A percentile compares a stretch with the other conserved stretches of the same genome.
These are phyloP conservation scores for Epichloe uncinata DNA, from an alignment of 2,329 filamentous ascomycete species.

Conservation along the genomic window DNA sequence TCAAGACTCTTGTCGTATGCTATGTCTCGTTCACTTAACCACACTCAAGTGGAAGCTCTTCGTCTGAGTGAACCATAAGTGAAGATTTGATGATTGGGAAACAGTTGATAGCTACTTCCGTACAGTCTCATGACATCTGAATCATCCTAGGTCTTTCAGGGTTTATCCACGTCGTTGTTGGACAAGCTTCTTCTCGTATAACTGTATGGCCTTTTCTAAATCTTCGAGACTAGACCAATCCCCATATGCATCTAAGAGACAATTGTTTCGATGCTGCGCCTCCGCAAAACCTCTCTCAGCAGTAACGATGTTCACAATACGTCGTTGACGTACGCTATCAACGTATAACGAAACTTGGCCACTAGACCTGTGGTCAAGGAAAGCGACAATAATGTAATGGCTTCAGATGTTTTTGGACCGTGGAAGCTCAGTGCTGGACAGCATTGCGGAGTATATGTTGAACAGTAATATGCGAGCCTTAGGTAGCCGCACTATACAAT, in stretches of 20 bases:
- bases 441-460: background rate
- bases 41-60: no score
- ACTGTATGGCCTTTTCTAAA: slow-evolving; percentile 33
- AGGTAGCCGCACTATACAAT: no score
- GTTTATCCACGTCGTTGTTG: background rate
- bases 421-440: background rate
- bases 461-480: background rate
- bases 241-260: slow-evolving; percentile 36
- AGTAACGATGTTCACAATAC: slow-evolving; percentile 10
- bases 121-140: no score
- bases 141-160: no score
- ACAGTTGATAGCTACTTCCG: no score
- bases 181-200: slow-evolving; percentile 26
- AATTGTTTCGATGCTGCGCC: slow-evolving; percentile 23
- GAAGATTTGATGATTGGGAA: no score
- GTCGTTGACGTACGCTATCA: slow-evolving; percentile 14
- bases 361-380: background rate
- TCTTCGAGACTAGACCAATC: slow-evolving; percentile 34
- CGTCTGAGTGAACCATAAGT: no score
- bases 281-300: slow-evolving; percentile 23
- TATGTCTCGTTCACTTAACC: no score
- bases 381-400: background rate
- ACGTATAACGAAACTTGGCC: slow-evolving; percentile 12
- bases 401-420: background rate
- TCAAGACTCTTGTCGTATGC: no score